phyloP scores from a whole-genome alignment of 2,329 filamentous ascomycete species.

The Hypoxylon sp. region DNA sequence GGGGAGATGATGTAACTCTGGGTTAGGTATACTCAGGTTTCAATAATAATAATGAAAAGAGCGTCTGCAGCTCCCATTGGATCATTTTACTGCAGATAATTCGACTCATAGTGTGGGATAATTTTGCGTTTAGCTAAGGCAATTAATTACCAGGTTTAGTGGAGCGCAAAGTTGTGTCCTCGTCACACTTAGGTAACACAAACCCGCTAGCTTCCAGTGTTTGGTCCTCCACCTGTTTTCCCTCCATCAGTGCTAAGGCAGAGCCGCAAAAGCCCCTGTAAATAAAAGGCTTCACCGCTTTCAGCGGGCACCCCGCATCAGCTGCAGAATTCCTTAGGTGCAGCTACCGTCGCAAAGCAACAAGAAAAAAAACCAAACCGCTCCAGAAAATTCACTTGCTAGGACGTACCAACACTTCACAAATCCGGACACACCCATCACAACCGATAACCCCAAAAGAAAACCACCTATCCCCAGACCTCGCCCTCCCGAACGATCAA shows the following conservation, averaged over 20 bases:
- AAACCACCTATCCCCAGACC: background rate
- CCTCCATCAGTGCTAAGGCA: slow-evolving; percentile 15
- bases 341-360: background rate
- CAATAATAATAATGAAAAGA: slow-evolving; percentile 8
- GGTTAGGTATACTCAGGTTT: slow-evolving; percentile 8
- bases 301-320: slow-evolving; percentile 40
- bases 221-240: background rate
- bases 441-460: background rate
- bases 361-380: background rate
- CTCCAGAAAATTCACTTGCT: background rate
- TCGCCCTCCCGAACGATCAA: background rate
- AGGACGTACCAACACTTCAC: background rate
- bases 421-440: background rate
- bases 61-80: slow-evolving; percentile 10
- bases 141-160: background rate
- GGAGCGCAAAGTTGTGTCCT: background rate
- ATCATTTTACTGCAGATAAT: slow-evolving; percentile 8
- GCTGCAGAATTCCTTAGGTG: slow-evolving; percentile 22
- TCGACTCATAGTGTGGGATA: no score
- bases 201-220: no score
- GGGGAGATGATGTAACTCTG: background rate
- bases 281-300: slow-evolving; percentile 47
- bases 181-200: slow-evolving; percentile 4
- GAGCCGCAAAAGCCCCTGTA: slow-evolving; percentile 45
- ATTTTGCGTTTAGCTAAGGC: background rate